Conservation (phyloP, 345 rosid genomes). For the Salix caprea region DNA sequence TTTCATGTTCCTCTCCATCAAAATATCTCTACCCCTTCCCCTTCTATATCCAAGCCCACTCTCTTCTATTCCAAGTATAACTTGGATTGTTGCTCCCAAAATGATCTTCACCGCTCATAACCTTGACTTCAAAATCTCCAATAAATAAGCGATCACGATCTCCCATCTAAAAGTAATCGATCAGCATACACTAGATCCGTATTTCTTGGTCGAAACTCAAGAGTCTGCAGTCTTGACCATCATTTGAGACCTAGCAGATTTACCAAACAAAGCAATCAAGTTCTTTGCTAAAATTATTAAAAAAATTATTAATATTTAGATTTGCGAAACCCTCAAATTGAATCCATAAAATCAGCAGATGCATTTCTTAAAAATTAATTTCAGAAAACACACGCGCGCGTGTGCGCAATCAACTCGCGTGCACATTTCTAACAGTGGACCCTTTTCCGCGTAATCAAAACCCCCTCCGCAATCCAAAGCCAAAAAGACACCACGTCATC, state of each 20-base stretch:
- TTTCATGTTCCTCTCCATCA: not conserved
- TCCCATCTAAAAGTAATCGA: not conserved
- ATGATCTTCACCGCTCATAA: not conserved
- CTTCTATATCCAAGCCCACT: not conserved
- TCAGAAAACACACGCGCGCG: not conserved
- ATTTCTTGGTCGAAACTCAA: not conserved
- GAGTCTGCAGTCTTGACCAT: not conserved
- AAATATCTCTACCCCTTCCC: not conserved
- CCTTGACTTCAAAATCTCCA: not conserved
- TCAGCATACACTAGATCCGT: not conserved
- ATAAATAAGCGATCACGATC: not conserved
- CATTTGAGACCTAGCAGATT: not conserved
- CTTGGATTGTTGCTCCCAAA: not conserved
- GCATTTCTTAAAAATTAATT: not conserved
- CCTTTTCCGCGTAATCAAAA: conserved; percentile 9
- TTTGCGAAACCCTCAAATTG: not conserved
- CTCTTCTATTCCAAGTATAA: not conserved
- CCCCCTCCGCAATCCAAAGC: not conserved
- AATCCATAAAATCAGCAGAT: not conserved
- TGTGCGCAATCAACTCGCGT: not conserved
- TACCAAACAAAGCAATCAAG: not conserved
- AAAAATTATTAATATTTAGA: not conserved
- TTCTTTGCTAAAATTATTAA: not conserved
- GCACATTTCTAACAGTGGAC: conserved; percentile 11
- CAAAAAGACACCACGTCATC: not conserved